phyloP scores from a whole-genome alignment of 352 stramenopile species.

The Aphanomyces invadans region DNA sequence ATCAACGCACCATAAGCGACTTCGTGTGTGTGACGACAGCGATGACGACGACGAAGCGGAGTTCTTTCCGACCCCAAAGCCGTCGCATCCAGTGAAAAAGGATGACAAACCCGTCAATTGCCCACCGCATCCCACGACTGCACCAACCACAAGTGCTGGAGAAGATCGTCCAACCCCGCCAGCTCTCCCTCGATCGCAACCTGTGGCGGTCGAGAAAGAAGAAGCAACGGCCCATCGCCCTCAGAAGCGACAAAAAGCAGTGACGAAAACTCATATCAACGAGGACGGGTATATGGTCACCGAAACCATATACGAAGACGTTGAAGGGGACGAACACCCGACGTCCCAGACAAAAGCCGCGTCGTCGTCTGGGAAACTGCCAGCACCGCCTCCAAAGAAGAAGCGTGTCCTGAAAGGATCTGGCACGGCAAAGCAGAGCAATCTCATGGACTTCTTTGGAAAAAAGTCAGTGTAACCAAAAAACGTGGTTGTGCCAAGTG shows the following conservation, averaged over 20 bases:
- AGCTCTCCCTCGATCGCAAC: too few species aligned
- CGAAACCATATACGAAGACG: constrained; percentile 63
- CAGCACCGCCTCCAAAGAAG: constrained; percentile 21
- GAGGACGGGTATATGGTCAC: constrained; percentile 82
- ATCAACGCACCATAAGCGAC: constrained; percentile 29
- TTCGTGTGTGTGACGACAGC: constrained; percentile 52
- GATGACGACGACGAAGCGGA: constrained; percentile 46
- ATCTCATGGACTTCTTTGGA: constrained; percentile 24
- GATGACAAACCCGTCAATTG: constrained; percentile 2
- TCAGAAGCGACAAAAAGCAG: constrained; percentile 46
- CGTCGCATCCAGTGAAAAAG: too few species aligned
- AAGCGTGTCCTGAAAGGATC: constrained; percentile 13
- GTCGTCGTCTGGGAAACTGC: background rate
- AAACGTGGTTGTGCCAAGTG: too few species aligned
- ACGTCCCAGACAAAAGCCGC: background rate
- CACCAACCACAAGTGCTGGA: background rate
- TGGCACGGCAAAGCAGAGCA: constrained; percentile 20
- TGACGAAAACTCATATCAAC: constrained; percentile 70
- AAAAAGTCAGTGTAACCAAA: constrained; percentile 14
- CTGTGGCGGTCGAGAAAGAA: too few species aligned
- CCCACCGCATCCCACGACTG: constrained; percentile 18
- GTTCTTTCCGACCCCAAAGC: constrained; percentile 31
- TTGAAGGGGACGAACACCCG: constrained; percentile 29
- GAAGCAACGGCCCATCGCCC: too few species aligned
- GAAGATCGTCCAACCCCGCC: constrained; percentile 24